Percentiles rank a stretch among this genome's conserved stretches.
These are phyloP conservation scores for Wickerhamiella slavikovae DNA, from an alignment of 805 yeast genomes.

Conservation along the genomic window DNA sequence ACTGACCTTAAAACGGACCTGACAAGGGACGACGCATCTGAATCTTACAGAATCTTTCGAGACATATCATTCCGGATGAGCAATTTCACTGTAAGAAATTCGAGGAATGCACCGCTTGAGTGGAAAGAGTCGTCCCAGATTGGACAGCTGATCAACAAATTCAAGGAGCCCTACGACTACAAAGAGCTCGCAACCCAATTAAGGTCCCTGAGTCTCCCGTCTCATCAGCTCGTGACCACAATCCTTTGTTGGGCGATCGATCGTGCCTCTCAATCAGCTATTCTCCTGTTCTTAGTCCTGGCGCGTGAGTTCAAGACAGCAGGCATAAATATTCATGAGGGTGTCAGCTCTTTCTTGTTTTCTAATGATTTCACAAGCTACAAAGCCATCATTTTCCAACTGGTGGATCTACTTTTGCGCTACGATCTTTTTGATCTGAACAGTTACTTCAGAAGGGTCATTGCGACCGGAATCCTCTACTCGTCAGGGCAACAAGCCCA, in stretches of 20 bases:
- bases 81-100: constrained; percentile 1
- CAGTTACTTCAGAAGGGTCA: constrained; percentile 55
- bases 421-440: constrained; percentile 33
- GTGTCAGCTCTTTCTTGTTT: background rate
- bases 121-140: constrained; percentile 6
- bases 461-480: constrained; percentile 72
- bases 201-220: constrained; percentile 1
- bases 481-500: constrained; percentile 22
- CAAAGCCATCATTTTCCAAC: constrained; percentile 17
- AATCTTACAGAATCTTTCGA: too few species aligned
- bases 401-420: constrained; percentile 30
- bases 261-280: constrained; percentile 1
- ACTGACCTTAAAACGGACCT: constrained; percentile 2
- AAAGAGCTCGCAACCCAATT: constrained; percentile 6
- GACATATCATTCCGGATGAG: too few species aligned
- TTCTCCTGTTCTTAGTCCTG: background rate
- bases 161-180: constrained; percentile 10
- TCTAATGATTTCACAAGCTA: background rate
- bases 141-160: constrained; percentile 14
- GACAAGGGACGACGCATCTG: constrained; percentile 9
- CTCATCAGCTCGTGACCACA: constrained; percentile 3
- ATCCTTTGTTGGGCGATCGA: constrained; percentile 7
- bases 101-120: background rate
- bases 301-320: background rate
- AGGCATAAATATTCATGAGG: background rate